Evolutionary conservation across 1,284 basidiomycete species (phyloP), one percentile per base, ranked within the genome.

Genomic region (Xerocomus amazonicus): DNA sequence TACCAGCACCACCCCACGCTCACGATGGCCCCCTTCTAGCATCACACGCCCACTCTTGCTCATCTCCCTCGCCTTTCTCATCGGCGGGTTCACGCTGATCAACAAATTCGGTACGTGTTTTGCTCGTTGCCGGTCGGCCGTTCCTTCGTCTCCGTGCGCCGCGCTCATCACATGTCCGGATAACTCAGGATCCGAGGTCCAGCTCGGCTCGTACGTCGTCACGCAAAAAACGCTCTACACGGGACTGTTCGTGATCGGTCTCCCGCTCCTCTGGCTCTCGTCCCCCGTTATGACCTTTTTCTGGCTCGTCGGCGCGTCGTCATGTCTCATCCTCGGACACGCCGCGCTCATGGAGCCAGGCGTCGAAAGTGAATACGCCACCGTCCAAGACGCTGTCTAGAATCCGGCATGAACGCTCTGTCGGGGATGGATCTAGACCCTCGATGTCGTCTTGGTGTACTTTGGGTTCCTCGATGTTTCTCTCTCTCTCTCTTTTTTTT

Each of bases 31-130:
- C 16, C 17, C 14, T 14, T 16, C 9, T 23, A 78, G 77, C 37
- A 69, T 98, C 60, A 92, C 88, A 54, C 94, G 90, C 70, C 80
- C 80, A 7, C 68, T 83, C 35, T 83, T 99, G 40, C 79, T 98
- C 55, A 75, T 96, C 61, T 84, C 95, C 4, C 75, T 97, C 54
- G 79, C 74, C 33, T 94, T 98, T 78, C 84, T 99, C 59, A 84
- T 94, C 56, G 91, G 92, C 42, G 96, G 96, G 3, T 98, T 97
- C 73, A 71, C 83, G 31, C 81, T 82, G 39, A 96, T 98, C 74
- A 95, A 93, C 73, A 84, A 79, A 63, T 97, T 90, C 59, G 92
- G 92, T 94, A 56, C 63, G 89, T 61, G 19, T 23, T 23, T 2
- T 23, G 19, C 19, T 23, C 19, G 19, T 23, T 4, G 19, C 19